A percentile compares a stretch with the other conserved stretches of the same genome.
phyloP scores from a whole-genome alignment of 2,329 filamentous ascomycete species.

The Alternaria conjuncta region DNA sequence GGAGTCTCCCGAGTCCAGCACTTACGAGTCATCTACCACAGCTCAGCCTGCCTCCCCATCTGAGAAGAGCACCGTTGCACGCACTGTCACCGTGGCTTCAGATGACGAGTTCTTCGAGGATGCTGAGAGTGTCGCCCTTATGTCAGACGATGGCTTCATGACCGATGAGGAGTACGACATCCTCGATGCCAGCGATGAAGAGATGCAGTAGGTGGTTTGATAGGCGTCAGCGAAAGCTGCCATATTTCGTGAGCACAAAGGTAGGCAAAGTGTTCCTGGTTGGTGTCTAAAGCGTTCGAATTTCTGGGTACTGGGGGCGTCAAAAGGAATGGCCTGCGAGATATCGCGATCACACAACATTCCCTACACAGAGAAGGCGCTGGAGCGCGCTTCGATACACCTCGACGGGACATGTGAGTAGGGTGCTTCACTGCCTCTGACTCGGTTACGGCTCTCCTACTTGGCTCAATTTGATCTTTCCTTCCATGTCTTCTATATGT shows the following conservation, averaged over 20 bases:
- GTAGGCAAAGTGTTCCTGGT: constrained; percentile 2
- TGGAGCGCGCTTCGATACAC: constrained; percentile 8
- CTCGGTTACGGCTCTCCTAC: constrained; percentile 5
- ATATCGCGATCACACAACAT: constrained; percentile 2
- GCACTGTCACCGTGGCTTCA: constrained; percentile 47
- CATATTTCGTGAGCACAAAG: neutral
- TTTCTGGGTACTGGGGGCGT: constrained; percentile 6
- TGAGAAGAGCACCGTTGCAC: constrained; percentile 38
- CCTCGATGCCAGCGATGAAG: constrained; percentile 91
- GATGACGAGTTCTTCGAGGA: constrained; percentile 64
- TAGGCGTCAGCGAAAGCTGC: neutral
- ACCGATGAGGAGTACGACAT: constrained; percentile 99
- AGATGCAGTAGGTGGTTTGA: constrained; percentile 49
- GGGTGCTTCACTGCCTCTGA: neutral
- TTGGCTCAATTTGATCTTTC: constrained; percentile 12
- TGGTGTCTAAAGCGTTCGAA: constrained; percentile 5
- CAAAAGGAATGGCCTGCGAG: neutral
- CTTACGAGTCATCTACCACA: constrained; percentile 65
- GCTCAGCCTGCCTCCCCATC: constrained; percentile 34
- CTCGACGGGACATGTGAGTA: neutral
- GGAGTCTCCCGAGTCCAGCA: constrained; percentile 83
- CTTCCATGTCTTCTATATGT: constrained; percentile 3
- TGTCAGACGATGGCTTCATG: constrained; percentile 76
- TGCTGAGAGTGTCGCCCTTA: constrained; percentile 62
- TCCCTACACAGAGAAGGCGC: constrained; percentile 7